These are phyloP conservation scores for Claviceps sp. DNA, from an alignment of 2,329 filamentous ascomycete genomes.

Conservation along the genomic window DNA sequence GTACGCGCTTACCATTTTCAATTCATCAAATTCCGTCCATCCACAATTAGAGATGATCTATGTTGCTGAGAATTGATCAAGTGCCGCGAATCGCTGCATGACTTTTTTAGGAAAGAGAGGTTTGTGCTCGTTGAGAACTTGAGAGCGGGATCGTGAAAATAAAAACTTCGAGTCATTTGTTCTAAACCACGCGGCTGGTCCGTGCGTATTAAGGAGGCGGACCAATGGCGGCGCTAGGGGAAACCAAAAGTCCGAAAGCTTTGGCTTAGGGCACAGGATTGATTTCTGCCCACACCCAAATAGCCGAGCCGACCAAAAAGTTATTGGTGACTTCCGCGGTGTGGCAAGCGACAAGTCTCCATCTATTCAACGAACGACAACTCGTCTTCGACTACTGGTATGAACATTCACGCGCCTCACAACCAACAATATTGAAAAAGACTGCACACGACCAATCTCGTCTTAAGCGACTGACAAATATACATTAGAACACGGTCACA, in stretches of 20 bases:
- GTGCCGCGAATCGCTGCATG: neutral
- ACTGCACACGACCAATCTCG: neutral
- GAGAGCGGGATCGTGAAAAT: neutral
- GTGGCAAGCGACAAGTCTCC: slow-evolving; percentile 21
- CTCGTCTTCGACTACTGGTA: slow-evolving; percentile 27
- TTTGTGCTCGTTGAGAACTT: too few species aligned
- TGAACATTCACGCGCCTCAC: slow-evolving; percentile 13
- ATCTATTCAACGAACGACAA: slow-evolving; percentile 24
- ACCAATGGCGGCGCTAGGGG: slow-evolving; percentile 9
- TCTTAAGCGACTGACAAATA: slow-evolving; percentile 19
- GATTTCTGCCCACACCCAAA: slow-evolving; percentile 27
- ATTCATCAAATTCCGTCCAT: neutral
- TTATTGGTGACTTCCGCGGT: slow-evolving; percentile 24
- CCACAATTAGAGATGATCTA: neutral
- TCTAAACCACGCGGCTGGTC: neutral
- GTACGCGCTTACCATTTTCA: neutral
- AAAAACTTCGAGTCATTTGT: neutral
- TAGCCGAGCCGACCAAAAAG: slow-evolving; percentile 28
- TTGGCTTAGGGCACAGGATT: slow-evolving; percentile 28
- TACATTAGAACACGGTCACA: slow-evolving; percentile 45
- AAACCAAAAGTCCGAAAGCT: slow-evolving; percentile 17
- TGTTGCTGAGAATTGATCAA: neutral
- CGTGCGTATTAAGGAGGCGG: neutral
- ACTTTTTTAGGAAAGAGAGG: neutral
- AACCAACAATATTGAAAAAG: neutral